Conservation (phyloP, 805 yeast species). For the Candida saitoana region DNA sequence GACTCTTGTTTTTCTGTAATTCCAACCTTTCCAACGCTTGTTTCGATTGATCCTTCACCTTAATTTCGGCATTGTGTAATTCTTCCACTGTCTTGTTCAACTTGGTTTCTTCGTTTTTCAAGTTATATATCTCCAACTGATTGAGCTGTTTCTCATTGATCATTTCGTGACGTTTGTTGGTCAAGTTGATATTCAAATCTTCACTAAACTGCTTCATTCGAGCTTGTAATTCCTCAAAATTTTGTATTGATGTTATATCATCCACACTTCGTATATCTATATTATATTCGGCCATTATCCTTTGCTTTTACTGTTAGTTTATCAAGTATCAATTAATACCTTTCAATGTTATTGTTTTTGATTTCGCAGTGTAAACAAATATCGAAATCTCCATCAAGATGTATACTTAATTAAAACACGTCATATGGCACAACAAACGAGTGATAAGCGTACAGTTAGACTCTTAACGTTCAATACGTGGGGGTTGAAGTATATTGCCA, state of each 20-base stretch:
- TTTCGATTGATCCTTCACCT: conserved; percentile 24
- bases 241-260: conserved; percentile 16
- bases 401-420: neutral
- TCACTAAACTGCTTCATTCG: conserved; percentile 38
- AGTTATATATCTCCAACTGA: conserved; percentile 25
- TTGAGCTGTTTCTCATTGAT: conserved; percentile 32
- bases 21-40: conserved; percentile 20
- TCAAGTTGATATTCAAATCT: conserved; percentile 23
- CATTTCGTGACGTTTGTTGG: conserved; percentile 25
- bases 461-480: conserved; percentile 74
- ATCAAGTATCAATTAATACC: no score
- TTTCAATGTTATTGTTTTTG: neutral
- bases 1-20: conserved; percentile 33
- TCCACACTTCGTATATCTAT: conserved; percentile 2
- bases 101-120: conserved; percentile 26
- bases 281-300: conserved; percentile 4
- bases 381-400: neutral
- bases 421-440: conserved; percentile 1
- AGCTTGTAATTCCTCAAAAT: conserved; percentile 32
- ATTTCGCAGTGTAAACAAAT: conserved; percentile 2
- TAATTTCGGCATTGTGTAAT: conserved; percentile 21
- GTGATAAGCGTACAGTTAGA: conserved; percentile 24
- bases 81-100: conserved; percentile 28
- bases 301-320: no score
- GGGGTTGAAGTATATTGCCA: conserved; percentile 89